Conservation (phyloP, 2,329 filamentous ascomycete genomes). For the Fusarium dimerum region DNA sequence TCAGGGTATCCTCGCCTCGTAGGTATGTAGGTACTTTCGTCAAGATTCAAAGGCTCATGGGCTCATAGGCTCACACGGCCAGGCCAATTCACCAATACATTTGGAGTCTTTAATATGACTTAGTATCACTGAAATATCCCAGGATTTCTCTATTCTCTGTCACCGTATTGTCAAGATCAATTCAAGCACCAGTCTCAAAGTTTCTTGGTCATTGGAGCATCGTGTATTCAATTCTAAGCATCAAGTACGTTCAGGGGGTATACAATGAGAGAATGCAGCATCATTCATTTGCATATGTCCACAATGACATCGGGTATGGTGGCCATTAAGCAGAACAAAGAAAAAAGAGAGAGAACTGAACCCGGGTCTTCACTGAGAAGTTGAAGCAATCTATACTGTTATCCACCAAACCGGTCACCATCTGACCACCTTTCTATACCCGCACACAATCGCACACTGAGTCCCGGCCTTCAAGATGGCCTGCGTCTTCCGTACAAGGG, state of each 20-base stretch:
- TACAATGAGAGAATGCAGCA: constrained; percentile 22
- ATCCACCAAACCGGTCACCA: constrained; percentile 13
- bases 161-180: too few relatives aligned
- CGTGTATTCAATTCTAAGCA: too few relatives aligned
- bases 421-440: constrained; percentile 5
- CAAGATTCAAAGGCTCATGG: too few relatives aligned
- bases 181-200: too few relatives aligned
- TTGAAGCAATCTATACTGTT: constrained; percentile 34
- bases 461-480: constrained; percentile 13
- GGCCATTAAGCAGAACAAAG: constrained; percentile 8
- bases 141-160: too few relatives aligned
- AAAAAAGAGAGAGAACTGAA: constrained; percentile 24
- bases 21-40: too few relatives aligned
- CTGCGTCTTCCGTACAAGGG: constrained; percentile 25
- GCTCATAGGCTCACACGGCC: too few relatives aligned
- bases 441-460: constrained; percentile 9
- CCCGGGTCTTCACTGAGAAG: constrained; percentile 37
- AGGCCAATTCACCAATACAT: too few relatives aligned
- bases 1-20: too few relatives aligned
- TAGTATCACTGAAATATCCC: too few relatives aligned
- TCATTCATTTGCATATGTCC: constrained; percentile 13
- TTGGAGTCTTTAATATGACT: too few relatives aligned
- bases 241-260: constrained; percentile 21
- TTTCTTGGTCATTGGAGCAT: too few relatives aligned
- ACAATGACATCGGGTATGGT: constrained; percentile 5